Conservation (phyloP, 2,329 filamentous ascomycete species). For the Rhynchosporium secalis region DNA sequence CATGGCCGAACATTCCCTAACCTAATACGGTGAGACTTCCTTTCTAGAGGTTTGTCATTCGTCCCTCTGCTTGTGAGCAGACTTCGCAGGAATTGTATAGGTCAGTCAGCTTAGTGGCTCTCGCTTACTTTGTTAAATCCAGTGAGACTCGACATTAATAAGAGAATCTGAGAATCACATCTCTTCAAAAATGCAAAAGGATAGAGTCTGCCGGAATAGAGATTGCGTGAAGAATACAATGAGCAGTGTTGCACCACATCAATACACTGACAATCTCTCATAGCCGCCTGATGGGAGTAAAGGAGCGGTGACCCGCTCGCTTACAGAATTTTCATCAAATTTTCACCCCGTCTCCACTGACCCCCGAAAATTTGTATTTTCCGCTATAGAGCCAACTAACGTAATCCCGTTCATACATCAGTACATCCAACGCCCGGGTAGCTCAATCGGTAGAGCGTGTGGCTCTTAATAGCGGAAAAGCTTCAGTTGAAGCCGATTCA, state of each 20-base stretch:
- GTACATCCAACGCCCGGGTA: conserved; percentile 27
- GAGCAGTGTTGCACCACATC: neutral
- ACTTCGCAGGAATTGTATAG: too few relatives aligned
- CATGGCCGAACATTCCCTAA: too few relatives aligned
- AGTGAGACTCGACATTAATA: neutral
- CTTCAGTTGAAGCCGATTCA: neutral
- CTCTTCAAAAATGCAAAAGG: neutral
- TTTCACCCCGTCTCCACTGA: neutral
- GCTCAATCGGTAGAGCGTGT: conserved; percentile 40
- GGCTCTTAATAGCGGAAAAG: conserved; percentile 29
- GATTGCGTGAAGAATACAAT: neutral
- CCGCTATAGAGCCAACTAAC: neutral
- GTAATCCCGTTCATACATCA: neutral
- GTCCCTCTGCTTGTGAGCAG: too few relatives aligned
- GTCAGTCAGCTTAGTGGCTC: neutral
- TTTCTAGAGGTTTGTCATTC: too few relatives aligned
- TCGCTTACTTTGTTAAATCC: neutral
- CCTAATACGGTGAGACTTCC: too few relatives aligned
- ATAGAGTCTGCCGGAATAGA: neutral
- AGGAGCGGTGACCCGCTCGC: neutral
- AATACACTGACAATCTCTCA: neutral
- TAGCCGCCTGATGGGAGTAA: neutral
- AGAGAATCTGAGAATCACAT: neutral
- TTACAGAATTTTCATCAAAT: neutral
- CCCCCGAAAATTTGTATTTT: neutral